These are phyloP conservation scores for Glonium stellatum DNA, from an alignment of 495 filamentous ascomycete species.

Conservation along the genomic window DNA sequence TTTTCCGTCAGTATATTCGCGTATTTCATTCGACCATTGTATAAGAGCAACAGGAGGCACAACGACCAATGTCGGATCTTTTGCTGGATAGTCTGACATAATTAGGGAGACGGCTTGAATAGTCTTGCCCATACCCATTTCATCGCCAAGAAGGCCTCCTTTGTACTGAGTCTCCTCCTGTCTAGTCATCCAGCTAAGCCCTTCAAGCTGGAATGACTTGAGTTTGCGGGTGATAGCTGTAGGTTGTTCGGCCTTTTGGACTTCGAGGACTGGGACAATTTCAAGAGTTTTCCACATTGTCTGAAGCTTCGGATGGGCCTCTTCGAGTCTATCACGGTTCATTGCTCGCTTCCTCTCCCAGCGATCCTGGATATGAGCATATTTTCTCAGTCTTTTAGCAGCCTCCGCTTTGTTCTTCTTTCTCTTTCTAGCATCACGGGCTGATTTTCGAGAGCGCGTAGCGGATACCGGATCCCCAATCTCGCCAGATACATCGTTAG, in stretches of 20 bases:
- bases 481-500: neutral
- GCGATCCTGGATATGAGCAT: conserved; percentile 30
- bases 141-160: conserved; percentile 86
- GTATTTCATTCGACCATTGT: conserved; percentile 94
- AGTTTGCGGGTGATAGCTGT: conserved; percentile 68
- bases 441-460: neutral
- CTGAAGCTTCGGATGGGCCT: conserved; percentile 64
- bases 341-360: conserved; percentile 33
- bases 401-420: conserved; percentile 9
- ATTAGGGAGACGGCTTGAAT: conserved; percentile 95
- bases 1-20: conserved; percentile 81
- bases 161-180: conserved; percentile 81
- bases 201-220: conserved; percentile 89
- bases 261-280: conserved; percentile 56
- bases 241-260: conserved; percentile 66
- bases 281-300: conserved; percentile 80
- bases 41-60: conserved; percentile 92
- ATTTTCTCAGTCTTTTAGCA: conserved; percentile 2
- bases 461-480: neutral
- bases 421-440: conserved; percentile 4
- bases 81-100: conserved; percentile 91
- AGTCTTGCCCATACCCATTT: conserved; percentile 98
- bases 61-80: conserved; percentile 75
- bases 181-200: conserved; percentile 83
- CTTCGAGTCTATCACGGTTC: conserved; percentile 61